Percentiles rank a stretch among this genome's conserved stretches.
phyloP scores from a whole-genome alignment of 768 basidiomycete species.

The Pleurotus salmoneostramineus region DNA sequence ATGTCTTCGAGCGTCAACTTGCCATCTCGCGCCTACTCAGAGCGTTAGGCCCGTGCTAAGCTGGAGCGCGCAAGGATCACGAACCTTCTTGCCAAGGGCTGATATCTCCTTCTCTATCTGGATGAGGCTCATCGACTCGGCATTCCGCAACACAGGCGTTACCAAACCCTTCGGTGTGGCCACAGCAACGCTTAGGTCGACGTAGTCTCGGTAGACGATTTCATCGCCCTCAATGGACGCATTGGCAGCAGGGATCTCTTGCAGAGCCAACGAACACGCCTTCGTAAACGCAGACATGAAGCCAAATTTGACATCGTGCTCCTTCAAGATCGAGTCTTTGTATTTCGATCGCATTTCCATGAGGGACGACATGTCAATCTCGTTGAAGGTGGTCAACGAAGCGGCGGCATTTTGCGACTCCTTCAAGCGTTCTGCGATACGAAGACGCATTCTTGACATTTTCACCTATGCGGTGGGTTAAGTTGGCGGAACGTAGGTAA shows the following conservation, averaged over 20 bases:
- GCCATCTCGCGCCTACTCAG: slow-evolving; percentile 71
- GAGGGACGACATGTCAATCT: slow-evolving; percentile 97
- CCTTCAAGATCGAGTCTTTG: slow-evolving; percentile 89
- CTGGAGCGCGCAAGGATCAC: slow-evolving; percentile 10
- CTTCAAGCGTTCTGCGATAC: slow-evolving; percentile 96
- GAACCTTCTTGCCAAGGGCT: slow-evolving; percentile 82
- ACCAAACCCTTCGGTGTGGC: slow-evolving; percentile 97
- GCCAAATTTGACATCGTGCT: slow-evolving; percentile 93
- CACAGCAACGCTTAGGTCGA: slow-evolving; percentile 94
- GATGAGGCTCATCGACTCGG: slow-evolving; percentile 80
- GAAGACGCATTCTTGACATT: slow-evolving; percentile 98
- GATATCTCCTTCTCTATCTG: slow-evolving; percentile 94
- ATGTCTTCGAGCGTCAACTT: slow-evolving; percentile 98
- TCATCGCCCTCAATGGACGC: slow-evolving; percentile 93
- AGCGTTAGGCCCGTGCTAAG: slow-evolving; percentile 1
- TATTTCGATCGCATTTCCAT: slow-evolving; percentile 91
- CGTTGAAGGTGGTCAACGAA: slow-evolving; percentile 97
- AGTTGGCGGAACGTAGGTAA: slow-evolving; percentile 2
- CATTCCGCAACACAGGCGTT: slow-evolving; percentile 92
- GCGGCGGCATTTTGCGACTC: slow-evolving; percentile 97
- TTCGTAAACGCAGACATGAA: slow-evolving; percentile 98
- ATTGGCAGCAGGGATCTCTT: slow-evolving; percentile 92
- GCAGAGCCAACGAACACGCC: slow-evolving; percentile 77
- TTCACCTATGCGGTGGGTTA: slow-evolving; percentile 61
- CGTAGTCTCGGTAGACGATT: slow-evolving; percentile 89